Base-by-base conservation (phyloP, 208 protist genomes). In the Acanthamoeba sp. region DNA sequence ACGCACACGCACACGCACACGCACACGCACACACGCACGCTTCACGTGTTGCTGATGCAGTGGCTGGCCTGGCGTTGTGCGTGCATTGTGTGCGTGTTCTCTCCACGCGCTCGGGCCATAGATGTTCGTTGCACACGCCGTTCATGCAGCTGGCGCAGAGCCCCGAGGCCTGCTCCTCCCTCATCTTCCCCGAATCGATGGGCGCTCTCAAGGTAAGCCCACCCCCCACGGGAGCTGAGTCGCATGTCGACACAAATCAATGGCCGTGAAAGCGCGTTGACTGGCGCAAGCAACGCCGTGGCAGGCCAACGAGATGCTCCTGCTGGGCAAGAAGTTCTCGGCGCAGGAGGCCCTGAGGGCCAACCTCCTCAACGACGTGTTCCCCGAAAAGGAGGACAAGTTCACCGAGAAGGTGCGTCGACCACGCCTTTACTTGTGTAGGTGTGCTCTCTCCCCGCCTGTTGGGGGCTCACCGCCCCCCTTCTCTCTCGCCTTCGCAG, bases 81-180 rank as follows among this genome's bases (percentile, higher is more conserved):
- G 20, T 40, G 40, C n/a, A 57, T 88, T 88, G 20, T 88, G 27
- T 40, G 22, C 48, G 48, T 32, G 48, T 7, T 59, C 16, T 5
- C 14, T n/a, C n/a, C n/a, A n/a, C 27, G 12, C 40, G 22, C 40
- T 82, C 27, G 50, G 27, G 29, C 14, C 36, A 16, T 20, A 93
- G 62, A 14, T 93, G 89, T 62, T 45, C 89, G 27, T 80, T 93
- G 20, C 40, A 78, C 64, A 93, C 89, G n/a, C 89, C 89, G 9
- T 93, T 93, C 48, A 93, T 93, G 89, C 45, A 55, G 71, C 48
- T 93, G 62, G 89, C 89, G 29, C 89, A 93, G 66, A 84, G 69
- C n/a, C 89, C 89, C 38, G 89, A 93, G 89, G 89, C 48, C 45
- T 93, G 89, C 38, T 93, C 89, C 18, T 93, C 89, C 9, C 89